phyloP scores from a whole-genome alignment of 1,139 yeast genomes.

The Yamadazyma siamensis region DNA sequence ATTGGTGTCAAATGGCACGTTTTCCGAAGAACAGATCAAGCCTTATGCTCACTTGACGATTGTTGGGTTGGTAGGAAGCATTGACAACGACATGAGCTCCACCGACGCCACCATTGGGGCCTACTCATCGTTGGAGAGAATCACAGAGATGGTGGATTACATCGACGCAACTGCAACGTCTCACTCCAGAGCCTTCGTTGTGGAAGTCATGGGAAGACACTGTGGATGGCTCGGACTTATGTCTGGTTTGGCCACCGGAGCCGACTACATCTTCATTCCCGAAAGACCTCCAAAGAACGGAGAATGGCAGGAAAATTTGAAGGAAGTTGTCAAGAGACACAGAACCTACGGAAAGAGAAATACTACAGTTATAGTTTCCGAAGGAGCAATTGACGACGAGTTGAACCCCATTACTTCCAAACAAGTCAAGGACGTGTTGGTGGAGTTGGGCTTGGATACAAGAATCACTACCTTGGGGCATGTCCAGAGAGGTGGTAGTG shows the following conservation, averaged over 20 bases:
- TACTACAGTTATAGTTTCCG: constrained; percentile 79
- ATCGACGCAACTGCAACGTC: constrained; percentile 84
- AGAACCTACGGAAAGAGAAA: constrained; percentile 71
- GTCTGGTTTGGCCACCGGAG: constrained; percentile 82
- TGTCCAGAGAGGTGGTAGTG: constrained; percentile 85
- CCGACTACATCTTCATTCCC: constrained; percentile 77
- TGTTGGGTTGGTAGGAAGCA: constrained; percentile 78
- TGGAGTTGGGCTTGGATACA: constrained; percentile 71
- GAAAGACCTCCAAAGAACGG: constrained; percentile 65
- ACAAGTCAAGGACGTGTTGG: constrained; percentile 66
- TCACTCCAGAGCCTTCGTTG: constrained; percentile 79
- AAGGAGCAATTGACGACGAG: constrained; percentile 72
- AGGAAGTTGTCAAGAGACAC: constrained; percentile 62
- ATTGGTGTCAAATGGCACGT: constrained; percentile 45
- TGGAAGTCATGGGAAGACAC: constrained; percentile 89
- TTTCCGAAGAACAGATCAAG: constrained; percentile 49
- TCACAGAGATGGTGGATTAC: constrained; percentile 74
- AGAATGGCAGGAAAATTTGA: constrained; percentile 67
- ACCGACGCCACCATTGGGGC: constrained; percentile 85
- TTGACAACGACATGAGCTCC: constrained; percentile 80
- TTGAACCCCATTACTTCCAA: constrained; percentile 63
- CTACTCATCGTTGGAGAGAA: constrained; percentile 71
- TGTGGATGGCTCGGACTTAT: constrained; percentile 86
- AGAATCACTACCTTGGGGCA: constrained; percentile 79
- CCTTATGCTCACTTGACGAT: constrained; percentile 60